Evolutionary conservation across 2,329 filamentous ascomycete genomes (phyloP).

Genomic region (Cladosporium sphaerospermum): DNA sequence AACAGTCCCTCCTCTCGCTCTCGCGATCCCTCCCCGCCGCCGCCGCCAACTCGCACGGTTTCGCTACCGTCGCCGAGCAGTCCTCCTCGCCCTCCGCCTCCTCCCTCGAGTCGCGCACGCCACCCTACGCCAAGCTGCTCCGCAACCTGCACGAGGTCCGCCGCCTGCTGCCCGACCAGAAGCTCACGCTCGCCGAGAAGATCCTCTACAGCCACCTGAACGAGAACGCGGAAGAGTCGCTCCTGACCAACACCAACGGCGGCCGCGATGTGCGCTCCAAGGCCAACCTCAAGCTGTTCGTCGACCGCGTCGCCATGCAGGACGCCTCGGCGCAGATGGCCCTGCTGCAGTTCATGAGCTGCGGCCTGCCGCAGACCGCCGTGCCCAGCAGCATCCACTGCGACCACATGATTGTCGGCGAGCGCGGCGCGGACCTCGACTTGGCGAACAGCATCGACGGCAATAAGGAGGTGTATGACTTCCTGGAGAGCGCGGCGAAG

Average conservation of each 20-base stretch:
- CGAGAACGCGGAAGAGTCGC: constrained; percentile 79
- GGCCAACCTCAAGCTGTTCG: constrained; percentile 93
- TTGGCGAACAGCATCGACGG: constrained; percentile 76
- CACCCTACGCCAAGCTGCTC: constrained; percentile 77
- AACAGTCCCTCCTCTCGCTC: constrained; percentile 10
- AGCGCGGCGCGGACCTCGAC: constrained; percentile 82
- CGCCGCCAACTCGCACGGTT: constrained; percentile 20
- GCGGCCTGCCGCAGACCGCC: constrained; percentile 78
- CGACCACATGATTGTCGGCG: constrained; percentile 96
- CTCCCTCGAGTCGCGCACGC: constrained; percentile 53
- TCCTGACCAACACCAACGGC: constrained; percentile 76
- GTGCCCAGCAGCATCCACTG: constrained; percentile 98
- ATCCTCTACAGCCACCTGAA: constrained; percentile 89
- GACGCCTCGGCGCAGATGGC: constrained; percentile 99
- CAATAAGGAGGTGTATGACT: constrained; percentile 97
- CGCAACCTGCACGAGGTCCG: constrained; percentile 69
- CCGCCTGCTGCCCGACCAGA: constrained; percentile 55
- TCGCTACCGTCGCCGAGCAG: constrained; percentile 27
- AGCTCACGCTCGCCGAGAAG: constrained; percentile 90
- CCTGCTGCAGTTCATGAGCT: constrained; percentile 96
- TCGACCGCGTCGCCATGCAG: constrained; percentile 97
- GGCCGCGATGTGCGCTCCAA: constrained; percentile 76
- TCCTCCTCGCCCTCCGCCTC: constrained; percentile 15
- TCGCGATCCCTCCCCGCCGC: constrained; percentile 19
- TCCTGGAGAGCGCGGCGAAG: constrained; percentile 84